Percentiles rank a stretch among this genome's conserved stretches.
These are phyloP conservation scores for Penicillium thymicola DNA, from an alignment of 2,329 filamentous ascomycete species.

Conservation along the genomic window DNA sequence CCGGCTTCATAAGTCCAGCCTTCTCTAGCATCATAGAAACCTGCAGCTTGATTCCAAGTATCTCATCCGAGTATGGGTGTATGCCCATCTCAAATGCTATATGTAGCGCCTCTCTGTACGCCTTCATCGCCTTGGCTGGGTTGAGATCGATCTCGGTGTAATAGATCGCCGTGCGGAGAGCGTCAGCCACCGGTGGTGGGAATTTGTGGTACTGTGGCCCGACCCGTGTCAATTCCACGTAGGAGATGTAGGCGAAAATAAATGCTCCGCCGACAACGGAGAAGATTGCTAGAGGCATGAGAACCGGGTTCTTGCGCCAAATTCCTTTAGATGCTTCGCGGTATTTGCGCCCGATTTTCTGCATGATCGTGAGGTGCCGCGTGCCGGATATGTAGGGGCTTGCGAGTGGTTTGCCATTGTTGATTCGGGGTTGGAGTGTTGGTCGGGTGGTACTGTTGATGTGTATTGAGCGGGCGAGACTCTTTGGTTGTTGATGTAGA, in stretches of 20 bases:
- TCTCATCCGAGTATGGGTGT: slow-evolving; percentile 87
- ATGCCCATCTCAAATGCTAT: slow-evolving; percentile 70
- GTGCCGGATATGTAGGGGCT: slow-evolving; percentile 1
- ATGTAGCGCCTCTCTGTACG: slow-evolving; percentile 76
- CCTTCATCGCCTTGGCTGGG: slow-evolving; percentile 72
- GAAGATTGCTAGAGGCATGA: slow-evolving; percentile 42
- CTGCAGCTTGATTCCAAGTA: slow-evolving; percentile 83
- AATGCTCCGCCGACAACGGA: slow-evolving; percentile 35
- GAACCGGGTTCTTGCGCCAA: slow-evolving; percentile 44
- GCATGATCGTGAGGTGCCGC: slow-evolving; percentile 27
- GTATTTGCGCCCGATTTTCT: slow-evolving; percentile 34
- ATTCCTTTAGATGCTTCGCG: slow-evolving; percentile 39
- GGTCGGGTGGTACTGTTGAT: slow-evolving; percentile 16
- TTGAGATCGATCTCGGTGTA: slow-evolving; percentile 76
- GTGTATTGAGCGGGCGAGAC: slow-evolving; percentile 22
- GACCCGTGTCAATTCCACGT: slow-evolving; percentile 43
- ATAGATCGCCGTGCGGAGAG: slow-evolving; percentile 80
- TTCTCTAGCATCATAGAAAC: slow-evolving; percentile 77
- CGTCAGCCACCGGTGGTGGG: slow-evolving; percentile 47
- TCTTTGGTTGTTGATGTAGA: slow-evolving; percentile 16
- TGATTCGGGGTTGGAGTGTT: slow-evolving; percentile 3
- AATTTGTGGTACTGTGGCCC: slow-evolving; percentile 44
- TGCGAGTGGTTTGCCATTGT: slow-evolving; percentile 1
- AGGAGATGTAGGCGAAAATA: slow-evolving; percentile 41
- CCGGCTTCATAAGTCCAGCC: slow-evolving; percentile 64